phyloP scores from a whole-genome alignment of 805 yeast genomes.

The Jamesozyma rosinii region DNA sequence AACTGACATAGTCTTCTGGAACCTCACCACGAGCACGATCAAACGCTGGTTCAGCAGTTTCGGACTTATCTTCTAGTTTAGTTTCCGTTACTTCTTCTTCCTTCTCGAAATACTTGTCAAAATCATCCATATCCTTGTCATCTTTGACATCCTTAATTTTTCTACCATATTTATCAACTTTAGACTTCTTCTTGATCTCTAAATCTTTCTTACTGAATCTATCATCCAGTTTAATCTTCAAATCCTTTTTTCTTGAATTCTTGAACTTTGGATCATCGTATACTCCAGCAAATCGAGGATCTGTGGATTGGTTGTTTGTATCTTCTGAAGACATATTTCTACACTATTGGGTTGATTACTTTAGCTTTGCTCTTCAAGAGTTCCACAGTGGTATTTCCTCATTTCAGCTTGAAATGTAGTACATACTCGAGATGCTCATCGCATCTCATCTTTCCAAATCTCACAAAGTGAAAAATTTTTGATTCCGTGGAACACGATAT shows the following conservation, averaged over 20 bases:
- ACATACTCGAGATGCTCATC: not conserved
- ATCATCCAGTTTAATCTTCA: constrained; percentile 72
- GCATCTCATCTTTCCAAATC: not conserved
- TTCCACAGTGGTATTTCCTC: no score
- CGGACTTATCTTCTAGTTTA: constrained; percentile 13
- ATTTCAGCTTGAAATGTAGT: not conserved
- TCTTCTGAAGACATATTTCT: constrained; percentile 1
- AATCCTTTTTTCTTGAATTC: constrained; percentile 56
- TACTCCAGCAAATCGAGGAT: constrained; percentile 69
- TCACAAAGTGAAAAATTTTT: not conserved
- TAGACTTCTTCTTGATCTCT: constrained; percentile 50
- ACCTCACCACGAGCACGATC: constrained; percentile 68
- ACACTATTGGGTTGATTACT: no score
- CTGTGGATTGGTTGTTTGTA: constrained; percentile 36
- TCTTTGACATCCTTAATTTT: constrained; percentile 36
- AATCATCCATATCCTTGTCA: constrained; percentile 38
- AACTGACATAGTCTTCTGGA: constrained; percentile 34
- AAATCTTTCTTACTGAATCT: constrained; percentile 63
- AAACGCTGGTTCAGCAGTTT: constrained; percentile 12
- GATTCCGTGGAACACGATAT: not conserved
- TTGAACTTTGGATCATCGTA: constrained; percentile 85
- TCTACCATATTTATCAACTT: constrained; percentile 84
- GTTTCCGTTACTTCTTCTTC: constrained; percentile 23
- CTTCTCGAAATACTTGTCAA: constrained; percentile 58
- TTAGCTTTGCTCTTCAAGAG: not conserved